phyloP scores from a whole-genome alignment of 192 early-diverging fungal genomes.

The Linnemannia exigua region DNA sequence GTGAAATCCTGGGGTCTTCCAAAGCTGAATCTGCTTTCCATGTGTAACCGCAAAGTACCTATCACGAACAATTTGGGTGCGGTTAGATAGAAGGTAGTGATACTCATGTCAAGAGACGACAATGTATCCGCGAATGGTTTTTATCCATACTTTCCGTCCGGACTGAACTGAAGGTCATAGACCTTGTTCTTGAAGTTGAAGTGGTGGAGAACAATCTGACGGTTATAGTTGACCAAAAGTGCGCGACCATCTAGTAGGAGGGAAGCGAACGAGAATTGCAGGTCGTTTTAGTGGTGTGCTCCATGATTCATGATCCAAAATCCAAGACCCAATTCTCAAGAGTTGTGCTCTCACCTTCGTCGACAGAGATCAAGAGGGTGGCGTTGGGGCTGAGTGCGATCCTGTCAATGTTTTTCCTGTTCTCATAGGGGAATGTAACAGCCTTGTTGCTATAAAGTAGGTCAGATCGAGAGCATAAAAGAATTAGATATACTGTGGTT shows the following conservation, averaged over 20 bases:
- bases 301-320: too few species aligned
- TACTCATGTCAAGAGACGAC: not conserved
- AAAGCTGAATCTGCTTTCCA: constrained; percentile 89
- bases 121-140: not conserved
- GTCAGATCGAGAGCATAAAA: not conserved
- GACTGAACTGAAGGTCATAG: constrained; percentile 90
- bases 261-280: too few species aligned
- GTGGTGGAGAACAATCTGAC: constrained; percentile 88
- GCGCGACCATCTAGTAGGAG: constrained; percentile 81
- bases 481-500: not conserved
- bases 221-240: constrained; percentile 88
- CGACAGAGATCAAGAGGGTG: constrained; percentile 89
- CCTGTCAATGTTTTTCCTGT: constrained; percentile 88
- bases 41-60: constrained; percentile 88
- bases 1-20: constrained; percentile 92
- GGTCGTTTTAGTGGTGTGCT: not conserved
- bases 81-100: not conserved
- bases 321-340: not conserved
- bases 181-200: constrained; percentile 91
- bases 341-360: constrained; percentile 75
- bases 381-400: constrained; percentile 94
- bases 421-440: constrained; percentile 94
- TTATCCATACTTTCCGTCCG: constrained; percentile 80
- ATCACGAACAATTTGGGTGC: not conserved
- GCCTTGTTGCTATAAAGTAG: constrained; percentile 81